Conservation (phyloP, 371 early-diverging fungal species). For the Homolaphlyctis polyrhiza region DNA sequence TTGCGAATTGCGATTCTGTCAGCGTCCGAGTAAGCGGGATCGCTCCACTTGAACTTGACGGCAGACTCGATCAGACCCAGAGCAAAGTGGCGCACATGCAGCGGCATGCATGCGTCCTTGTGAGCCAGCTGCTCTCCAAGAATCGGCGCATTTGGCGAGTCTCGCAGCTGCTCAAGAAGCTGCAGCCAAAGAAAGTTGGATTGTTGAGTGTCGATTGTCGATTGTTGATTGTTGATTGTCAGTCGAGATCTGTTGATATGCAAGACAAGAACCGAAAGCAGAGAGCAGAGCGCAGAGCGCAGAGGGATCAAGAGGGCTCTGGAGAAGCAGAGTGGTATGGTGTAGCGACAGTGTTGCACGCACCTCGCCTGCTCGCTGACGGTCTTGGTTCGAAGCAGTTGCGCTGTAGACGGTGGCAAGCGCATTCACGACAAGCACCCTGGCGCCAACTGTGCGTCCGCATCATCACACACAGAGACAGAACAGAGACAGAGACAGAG, state of each 20-base stretch:
- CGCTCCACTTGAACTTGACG: conserved; percentile 43
- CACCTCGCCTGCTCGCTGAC: conserved; percentile 38
- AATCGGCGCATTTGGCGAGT: conserved; percentile 29
- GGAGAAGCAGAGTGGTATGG: neutral
- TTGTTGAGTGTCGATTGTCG: neutral
- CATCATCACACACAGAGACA: no score
- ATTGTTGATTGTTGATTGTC: no score
- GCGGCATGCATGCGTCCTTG: conserved; percentile 19
- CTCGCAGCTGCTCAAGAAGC: conserved; percentile 37
- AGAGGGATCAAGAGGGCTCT: neutral
- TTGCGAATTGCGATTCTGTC: conserved; percentile 23
- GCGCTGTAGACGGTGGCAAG: conserved; percentile 40
- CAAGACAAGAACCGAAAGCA: neutral
- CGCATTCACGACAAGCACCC: conserved; percentile 18
- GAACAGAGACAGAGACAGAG: no score
- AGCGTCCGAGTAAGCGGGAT: conserved; percentile 15
- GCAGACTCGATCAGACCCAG: conserved; percentile 43
- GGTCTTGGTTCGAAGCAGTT: conserved; percentile 27
- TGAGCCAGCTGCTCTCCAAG: conserved; percentile 44
- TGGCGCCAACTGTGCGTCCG: no score
- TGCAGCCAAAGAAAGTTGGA: conserved; percentile 5
- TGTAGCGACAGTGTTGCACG: neutral
- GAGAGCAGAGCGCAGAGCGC: no score
- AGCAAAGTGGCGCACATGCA: conserved; percentile 42
- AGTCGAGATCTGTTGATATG: no score